These are phyloP conservation scores for Cladobotryum mycophilum DNA, from an alignment of 2,329 filamentous ascomycete species.

Conservation along the genomic window DNA sequence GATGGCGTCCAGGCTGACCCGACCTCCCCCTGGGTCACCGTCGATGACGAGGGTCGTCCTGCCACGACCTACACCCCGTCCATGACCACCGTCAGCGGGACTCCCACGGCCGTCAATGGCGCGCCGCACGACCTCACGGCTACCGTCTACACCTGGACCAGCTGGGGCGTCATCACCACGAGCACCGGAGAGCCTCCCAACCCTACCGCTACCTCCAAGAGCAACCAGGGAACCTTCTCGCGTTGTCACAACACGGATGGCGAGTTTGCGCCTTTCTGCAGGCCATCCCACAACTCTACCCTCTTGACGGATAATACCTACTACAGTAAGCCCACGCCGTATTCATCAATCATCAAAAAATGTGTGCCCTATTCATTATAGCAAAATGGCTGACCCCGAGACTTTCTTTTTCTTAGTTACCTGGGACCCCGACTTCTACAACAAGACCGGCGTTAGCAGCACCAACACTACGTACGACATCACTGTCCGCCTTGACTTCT, in stretches of 20 bases:
- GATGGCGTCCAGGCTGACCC: slow-evolving; percentile 12
- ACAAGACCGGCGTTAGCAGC: slow-evolving; percentile 32
- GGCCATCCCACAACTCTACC: slow-evolving; percentile 36
- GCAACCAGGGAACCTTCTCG: slow-evolving; percentile 43
- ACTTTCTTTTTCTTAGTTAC: slow-evolving; percentile 39
- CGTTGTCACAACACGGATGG: slow-evolving; percentile 44
- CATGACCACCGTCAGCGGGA: slow-evolving; percentile 39
- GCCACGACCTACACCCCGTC: slow-evolving; percentile 43
- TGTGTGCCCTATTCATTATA: not conserved
- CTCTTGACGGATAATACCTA: slow-evolving; percentile 43
- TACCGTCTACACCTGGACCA: slow-evolving; percentile 32
- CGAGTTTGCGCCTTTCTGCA: slow-evolving; percentile 45
- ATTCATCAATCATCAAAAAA: not conserved
- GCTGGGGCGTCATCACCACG: slow-evolving; percentile 32
- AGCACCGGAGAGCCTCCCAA: slow-evolving; percentile 39
- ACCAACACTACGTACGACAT: slow-evolving; percentile 26
- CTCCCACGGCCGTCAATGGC: slow-evolving; percentile 30
- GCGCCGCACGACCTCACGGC: slow-evolving; percentile 44
- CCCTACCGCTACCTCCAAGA: slow-evolving; percentile 36
- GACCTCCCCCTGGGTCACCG: slow-evolving; percentile 45
- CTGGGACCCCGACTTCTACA: slow-evolving; percentile 50
- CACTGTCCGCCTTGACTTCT: slow-evolving; percentile 35
- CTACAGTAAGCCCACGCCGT: slow-evolving; percentile 36
- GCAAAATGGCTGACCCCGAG: slow-evolving; percentile 2
- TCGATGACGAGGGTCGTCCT: slow-evolving; percentile 41